Evolutionary conservation across 2,329 filamentous ascomycete genomes (phyloP).

Genomic region (Pyrenochaeta sp.): DNA sequence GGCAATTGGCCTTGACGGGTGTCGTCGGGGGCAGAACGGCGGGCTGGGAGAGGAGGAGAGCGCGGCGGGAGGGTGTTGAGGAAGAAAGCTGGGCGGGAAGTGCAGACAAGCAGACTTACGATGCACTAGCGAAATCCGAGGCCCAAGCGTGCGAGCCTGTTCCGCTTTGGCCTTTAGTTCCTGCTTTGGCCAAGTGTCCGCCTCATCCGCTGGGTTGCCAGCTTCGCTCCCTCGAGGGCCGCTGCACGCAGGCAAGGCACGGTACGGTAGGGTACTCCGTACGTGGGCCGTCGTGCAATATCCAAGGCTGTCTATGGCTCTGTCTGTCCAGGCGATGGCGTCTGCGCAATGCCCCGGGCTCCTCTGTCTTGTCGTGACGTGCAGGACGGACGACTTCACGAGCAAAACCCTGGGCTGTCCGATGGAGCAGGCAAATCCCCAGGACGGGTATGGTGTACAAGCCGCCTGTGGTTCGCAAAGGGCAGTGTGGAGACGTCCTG

Average conservation of each 20-base stretch:
- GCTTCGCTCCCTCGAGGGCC: neutral
- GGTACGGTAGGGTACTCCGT: neutral
- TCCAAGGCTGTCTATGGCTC: neutral
- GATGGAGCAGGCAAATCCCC: constrained; percentile 1
- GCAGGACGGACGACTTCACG: neutral
- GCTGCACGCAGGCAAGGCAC: neutral
- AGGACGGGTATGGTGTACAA: constrained; percentile 6
- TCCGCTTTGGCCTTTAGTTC: constrained; percentile 26
- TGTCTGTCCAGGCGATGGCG: neutral
- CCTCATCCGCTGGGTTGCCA: constrained; percentile 15
- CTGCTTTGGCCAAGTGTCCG: constrained; percentile 16
- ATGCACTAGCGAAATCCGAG: neutral
- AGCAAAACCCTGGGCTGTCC: constrained; percentile 5
- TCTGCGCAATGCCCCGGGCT: constrained; percentile 3
- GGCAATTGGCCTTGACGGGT: constrained; percentile 16
- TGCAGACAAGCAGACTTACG: neutral
- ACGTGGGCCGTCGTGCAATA: neutral
- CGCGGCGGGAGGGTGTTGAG: constrained; percentile 29
- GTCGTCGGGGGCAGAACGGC: constrained; percentile 17
- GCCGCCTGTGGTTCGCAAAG: constrained; percentile 12
- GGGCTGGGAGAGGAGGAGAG: constrained; percentile 11
- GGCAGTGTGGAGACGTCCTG: constrained; percentile 10
- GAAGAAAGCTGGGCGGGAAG: constrained; percentile 8
- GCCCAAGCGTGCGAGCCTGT: neutral
- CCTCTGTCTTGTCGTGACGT: constrained; percentile 12